These are phyloP conservation scores for Linnemannia hyalina DNA, from an alignment of 192 early-diverging fungal species.

Conservation along the genomic window DNA sequence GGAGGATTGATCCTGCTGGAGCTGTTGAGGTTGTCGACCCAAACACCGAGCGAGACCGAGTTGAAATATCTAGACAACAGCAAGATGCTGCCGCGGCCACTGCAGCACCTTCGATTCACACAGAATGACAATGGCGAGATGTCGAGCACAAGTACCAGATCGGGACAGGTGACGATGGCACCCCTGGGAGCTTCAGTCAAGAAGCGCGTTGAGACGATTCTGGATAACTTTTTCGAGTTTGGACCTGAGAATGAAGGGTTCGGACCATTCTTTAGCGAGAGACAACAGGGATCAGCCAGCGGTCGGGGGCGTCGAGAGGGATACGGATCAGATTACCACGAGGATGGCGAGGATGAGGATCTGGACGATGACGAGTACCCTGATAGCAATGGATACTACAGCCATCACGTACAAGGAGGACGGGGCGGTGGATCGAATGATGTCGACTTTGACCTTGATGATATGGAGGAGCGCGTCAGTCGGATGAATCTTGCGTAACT, in stretches of 20 bases:
- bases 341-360: constrained; percentile 45
- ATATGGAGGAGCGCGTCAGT: constrained; percentile 50
- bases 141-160: not conserved
- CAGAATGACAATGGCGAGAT: constrained; percentile 21
- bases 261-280: constrained; percentile 48
- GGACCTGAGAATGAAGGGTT: constrained; percentile 54
- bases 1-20: constrained; percentile 49
- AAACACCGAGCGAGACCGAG: not conserved
- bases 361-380: constrained; percentile 36
- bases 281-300: constrained; percentile 6
- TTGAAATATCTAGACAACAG: constrained; percentile 35
- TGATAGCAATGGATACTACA: constrained; percentile 19
- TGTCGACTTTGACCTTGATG: constrained; percentile 53
- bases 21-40: constrained; percentile 30
- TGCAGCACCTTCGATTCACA: constrained; percentile 40
- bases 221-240: constrained; percentile 58
- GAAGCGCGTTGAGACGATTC: constrained; percentile 52
- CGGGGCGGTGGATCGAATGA: constrained; percentile 10
- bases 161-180: not conserved
- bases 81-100: constrained; percentile 41
- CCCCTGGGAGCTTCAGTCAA: constrained; percentile 37
- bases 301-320: constrained; percentile 12
- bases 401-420: not conserved
- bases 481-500: constrained; percentile 33
- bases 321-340: constrained; percentile 37